Evolutionary conservation across 2,329 filamentous ascomycete species (phyloP).

Genomic region (Diaporthe sp.): DNA sequence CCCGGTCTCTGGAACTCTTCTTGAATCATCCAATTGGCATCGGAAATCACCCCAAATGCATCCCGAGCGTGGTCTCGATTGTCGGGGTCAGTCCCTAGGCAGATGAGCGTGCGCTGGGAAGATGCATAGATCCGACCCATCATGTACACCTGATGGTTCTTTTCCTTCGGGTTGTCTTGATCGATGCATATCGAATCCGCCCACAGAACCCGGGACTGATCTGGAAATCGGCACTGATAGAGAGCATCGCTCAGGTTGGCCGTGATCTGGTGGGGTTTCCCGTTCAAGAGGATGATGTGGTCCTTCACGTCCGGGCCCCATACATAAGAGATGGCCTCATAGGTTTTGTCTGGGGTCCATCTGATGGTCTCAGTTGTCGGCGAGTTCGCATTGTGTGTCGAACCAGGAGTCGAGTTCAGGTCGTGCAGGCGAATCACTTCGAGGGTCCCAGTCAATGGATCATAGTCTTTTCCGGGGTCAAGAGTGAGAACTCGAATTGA

Average conservation of each 20-base stretch:
- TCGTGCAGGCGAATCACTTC: no score
- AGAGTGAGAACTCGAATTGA: no score
- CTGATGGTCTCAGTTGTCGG: not conserved
- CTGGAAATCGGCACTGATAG: not conserved
- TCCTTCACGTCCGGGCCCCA: not conserved
- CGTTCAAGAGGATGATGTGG: not conserved
- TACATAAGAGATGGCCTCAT: constrained; percentile 28
- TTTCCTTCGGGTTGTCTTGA: constrained; percentile 3
- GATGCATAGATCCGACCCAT: constrained; percentile 26
- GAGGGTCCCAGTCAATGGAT: no score
- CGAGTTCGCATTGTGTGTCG: no score
- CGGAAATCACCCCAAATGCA: not conserved
- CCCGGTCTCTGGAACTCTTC: not conserved
- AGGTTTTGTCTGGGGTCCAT: not conserved
- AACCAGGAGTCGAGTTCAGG: no score
- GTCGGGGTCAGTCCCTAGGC: not conserved
- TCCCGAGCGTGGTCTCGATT: not conserved
- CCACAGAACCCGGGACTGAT: not conserved
- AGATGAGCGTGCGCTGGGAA: constrained; percentile 17
- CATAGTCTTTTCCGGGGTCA: no score
- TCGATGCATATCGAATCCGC: constrained; percentile 31
- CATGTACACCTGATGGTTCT: constrained; percentile 6
- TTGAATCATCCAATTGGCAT: not conserved
- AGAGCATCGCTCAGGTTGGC: not conserved
- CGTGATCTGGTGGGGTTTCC: not conserved